phyloP scores from a whole-genome alignment of 2,329 filamentous ascomycete species.

The Stagonosporopsis cucurbitacearum region DNA sequence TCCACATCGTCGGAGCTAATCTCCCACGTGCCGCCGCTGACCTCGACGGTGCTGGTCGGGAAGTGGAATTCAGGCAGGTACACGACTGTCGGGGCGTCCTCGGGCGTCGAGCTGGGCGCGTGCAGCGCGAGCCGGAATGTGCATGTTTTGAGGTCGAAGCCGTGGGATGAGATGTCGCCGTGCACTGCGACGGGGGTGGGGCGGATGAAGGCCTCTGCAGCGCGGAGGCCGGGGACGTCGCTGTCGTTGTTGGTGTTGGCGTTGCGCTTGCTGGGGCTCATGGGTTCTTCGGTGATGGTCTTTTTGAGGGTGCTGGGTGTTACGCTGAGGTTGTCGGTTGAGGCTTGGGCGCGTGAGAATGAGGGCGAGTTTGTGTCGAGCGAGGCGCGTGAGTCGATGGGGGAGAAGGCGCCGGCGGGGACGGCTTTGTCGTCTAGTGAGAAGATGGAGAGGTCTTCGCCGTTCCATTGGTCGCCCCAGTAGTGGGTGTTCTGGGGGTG shows the following conservation, averaged over 20 bases:
- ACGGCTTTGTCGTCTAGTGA: constrained; percentile 79
- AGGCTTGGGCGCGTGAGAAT: constrained; percentile 60
- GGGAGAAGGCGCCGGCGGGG: constrained; percentile 57
- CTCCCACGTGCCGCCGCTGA: constrained; percentile 88
- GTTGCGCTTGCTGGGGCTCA: constrained; percentile 42
- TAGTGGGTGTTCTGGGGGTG: constrained; percentile 75
- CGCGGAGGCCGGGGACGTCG: constrained; percentile 70
- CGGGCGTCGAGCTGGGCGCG: constrained; percentile 64
- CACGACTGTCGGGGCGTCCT: constrained; percentile 77
- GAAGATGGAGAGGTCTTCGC: constrained; percentile 91
- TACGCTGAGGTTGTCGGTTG: constrained; percentile 59
- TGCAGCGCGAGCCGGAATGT: constrained; percentile 75
- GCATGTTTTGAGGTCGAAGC: constrained; percentile 82
- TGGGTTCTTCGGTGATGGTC: constrained; percentile 66
- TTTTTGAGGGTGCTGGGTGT: constrained; percentile 78
- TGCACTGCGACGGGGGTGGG: constrained; percentile 79
- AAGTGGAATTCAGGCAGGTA: constrained; percentile 94
- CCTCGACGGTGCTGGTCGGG: constrained; percentile 75
- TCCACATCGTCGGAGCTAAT: constrained; percentile 76
- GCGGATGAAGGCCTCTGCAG: constrained; percentile 90
- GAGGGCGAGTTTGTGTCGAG: constrained; percentile 58
- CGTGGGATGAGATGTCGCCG: constrained; percentile 73
- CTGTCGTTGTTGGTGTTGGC: constrained; percentile 13
- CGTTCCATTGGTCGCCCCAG: constrained; percentile 95
- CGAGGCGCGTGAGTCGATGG: constrained; percentile 58